Evolutionary conservation across 2,329 filamentous ascomycete species (phyloP).

Genomic region (Paracoccidioides brasiliensis): DNA sequence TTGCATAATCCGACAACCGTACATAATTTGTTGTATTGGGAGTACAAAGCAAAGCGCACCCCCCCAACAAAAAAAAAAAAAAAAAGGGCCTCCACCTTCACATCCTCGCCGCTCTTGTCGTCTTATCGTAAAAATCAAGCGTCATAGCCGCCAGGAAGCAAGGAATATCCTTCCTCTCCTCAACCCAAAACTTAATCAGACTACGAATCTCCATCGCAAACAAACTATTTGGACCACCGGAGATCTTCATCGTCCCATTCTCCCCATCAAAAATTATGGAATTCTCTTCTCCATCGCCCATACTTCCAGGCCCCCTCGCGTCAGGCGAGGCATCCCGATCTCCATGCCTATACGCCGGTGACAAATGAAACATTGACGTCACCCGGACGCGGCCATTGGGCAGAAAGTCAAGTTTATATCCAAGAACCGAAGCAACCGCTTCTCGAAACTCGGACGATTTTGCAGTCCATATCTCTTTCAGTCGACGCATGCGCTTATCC

Average conservation of each 20-base stretch:
- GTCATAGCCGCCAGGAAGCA: constrained; percentile 86
- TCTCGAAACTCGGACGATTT: constrained; percentile 94
- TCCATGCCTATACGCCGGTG: constrained; percentile 33
- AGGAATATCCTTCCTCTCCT: constrained; percentile 84
- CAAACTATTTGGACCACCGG: constrained; percentile 70
- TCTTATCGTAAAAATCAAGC: constrained; percentile 74
- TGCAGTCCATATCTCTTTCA: constrained; percentile 83
- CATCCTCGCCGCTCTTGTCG: constrained; percentile 26
- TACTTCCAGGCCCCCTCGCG: constrained; percentile 28
- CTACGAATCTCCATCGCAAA: constrained; percentile 78
- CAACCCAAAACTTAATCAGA: constrained; percentile 89
- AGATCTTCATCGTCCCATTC: constrained; percentile 94
- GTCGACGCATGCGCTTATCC: constrained; percentile 69
- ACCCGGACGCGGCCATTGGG: constrained; percentile 95
- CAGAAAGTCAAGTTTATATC: constrained; percentile 91
- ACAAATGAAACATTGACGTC: constrained; percentile 71
- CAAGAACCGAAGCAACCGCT: constrained; percentile 79
- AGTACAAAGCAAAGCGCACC: background rate
- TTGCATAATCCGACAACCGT: background rate
- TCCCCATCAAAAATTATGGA: constrained; percentile 78
- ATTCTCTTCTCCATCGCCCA: constrained; percentile 39
- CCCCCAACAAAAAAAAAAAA: background rate
- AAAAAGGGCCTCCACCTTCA: constrained; percentile 3
- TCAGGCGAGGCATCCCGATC: constrained; percentile 48
- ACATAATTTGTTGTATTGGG: background rate